A percentile compares a stretch with the other conserved stretches of the same genome.
Conservation (phyloP, 345 rosid species). For the Bruguiera sexangula region DNA sequence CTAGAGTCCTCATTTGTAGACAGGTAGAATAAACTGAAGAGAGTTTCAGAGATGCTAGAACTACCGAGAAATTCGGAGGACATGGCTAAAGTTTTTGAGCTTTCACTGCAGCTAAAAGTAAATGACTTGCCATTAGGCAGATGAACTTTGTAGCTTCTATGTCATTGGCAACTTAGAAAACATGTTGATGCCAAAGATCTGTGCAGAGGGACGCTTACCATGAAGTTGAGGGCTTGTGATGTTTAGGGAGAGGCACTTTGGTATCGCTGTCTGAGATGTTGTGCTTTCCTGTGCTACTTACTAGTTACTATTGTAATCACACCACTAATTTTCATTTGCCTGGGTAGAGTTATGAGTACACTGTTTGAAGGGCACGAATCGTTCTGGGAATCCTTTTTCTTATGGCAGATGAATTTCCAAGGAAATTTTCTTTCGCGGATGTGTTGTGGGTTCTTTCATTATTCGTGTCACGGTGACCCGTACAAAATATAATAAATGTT, state of each 20-base stretch:
- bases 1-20: too few relatives aligned
- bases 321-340: neutral
- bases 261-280: neutral
- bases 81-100: neutral
- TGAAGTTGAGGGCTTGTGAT: neutral
- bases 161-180: neutral
- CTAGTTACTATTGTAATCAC: neutral
- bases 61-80: too few relatives aligned
- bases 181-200: neutral
- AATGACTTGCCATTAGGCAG: neutral
- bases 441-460: too few relatives aligned
- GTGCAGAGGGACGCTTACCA: neutral
- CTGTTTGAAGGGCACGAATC: neutral
- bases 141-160: neutral
- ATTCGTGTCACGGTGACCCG: too few relatives aligned
- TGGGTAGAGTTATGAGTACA: neutral
- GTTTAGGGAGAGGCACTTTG: neutral
- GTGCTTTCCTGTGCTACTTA: neutral
- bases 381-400: too few relatives aligned
- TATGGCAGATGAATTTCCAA: too few relatives aligned
- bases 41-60: too few relatives aligned
- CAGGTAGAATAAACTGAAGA: too few relatives aligned
- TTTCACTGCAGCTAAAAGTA: neutral
- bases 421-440: too few relatives aligned
- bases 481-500: neutral